These are phyloP conservation scores for Lactarius hengduanensis DNA, from an alignment of 768 basidiomycete genomes.

Conservation along the genomic window DNA sequence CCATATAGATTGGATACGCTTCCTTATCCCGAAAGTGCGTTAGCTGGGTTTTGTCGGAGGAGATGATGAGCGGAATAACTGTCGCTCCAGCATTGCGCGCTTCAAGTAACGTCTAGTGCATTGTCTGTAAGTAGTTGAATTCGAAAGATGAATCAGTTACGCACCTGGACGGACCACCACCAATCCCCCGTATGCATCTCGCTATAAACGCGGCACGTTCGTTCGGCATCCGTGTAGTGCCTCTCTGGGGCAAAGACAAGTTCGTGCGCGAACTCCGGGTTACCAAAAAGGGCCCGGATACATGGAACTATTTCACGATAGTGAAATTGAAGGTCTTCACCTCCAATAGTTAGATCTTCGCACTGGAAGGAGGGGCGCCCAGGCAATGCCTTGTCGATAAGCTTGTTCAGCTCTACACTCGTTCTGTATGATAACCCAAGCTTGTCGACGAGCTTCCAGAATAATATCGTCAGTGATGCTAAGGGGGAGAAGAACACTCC, in stretches of 20 bases:
- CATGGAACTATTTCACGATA: not conserved
- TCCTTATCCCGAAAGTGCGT: conserved; percentile 18
- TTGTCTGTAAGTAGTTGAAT: too few relatives aligned
- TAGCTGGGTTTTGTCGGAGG: not conserved
- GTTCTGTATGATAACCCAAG: too few relatives aligned
- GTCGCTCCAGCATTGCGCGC: not conserved
- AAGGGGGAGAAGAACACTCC: too few relatives aligned
- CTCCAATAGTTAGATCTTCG: not conserved
- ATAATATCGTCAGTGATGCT: too few relatives aligned
- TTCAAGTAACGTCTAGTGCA: not conserved
- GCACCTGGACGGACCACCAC: conserved; percentile 20
- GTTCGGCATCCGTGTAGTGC: not conserved
- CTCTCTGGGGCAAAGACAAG: not conserved
- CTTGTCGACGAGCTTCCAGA: too few relatives aligned
- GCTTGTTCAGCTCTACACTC: not conserved
- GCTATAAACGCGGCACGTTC: not conserved
- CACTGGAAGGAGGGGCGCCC: not conserved
- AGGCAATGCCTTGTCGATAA: not conserved
- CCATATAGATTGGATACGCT: conserved; percentile 27
- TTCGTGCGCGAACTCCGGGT: not conserved
- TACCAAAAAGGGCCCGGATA: not conserved
- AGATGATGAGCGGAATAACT: not conserved
- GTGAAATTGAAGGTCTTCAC: not conserved
- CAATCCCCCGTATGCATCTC: conserved; percentile 9
- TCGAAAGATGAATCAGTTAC: not conserved